These are phyloP conservation scores for Metarhizium brunneum DNA, from an alignment of 2,329 filamentous ascomycete genomes.

Conservation along the genomic window DNA sequence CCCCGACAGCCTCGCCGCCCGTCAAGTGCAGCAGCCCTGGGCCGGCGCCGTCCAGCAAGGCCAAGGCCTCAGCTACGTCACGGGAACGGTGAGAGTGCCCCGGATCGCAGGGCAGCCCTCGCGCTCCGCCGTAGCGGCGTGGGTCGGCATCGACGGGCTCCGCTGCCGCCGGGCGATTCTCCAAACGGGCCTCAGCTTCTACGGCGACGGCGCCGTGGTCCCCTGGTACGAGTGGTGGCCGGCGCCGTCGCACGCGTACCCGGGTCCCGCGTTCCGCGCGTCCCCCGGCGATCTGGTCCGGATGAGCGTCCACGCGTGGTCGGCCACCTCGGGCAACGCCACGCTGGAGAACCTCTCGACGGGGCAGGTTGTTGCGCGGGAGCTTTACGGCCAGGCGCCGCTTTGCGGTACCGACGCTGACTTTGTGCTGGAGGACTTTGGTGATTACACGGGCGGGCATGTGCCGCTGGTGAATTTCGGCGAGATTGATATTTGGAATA, in stretches of 20 bases:
- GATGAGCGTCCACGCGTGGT: conserved; percentile 25
- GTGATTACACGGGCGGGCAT: too few species aligned
- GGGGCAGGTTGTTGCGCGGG: conserved; percentile 39
- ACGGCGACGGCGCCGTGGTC: conserved; percentile 2
- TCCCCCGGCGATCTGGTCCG: conserved; percentile 21
- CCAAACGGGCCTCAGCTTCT: conserved; percentile 3
- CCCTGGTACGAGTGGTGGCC: conserved; percentile 5
- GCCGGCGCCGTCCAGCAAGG: conserved; percentile 2
- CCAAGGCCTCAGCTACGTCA: conserved; percentile 1
- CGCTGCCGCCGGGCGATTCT: conserved; percentile 1
- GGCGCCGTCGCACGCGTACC: neutral
- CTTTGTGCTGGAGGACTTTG: too few species aligned
- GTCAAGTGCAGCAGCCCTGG: neutral
- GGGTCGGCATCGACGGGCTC: conserved; percentile 7
- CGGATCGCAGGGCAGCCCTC: neutral
- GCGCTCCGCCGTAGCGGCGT: neutral
- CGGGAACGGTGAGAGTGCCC: neutral
- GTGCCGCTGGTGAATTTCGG: conserved; percentile 6
- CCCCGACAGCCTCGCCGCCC: too few species aligned
- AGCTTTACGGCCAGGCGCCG: conserved; percentile 30
- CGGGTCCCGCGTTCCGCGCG: neutral
- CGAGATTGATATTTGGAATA: conserved; percentile 4
- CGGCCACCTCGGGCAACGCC: conserved; percentile 11
- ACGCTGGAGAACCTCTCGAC: conserved; percentile 35
- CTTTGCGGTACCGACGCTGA: conserved; percentile 16